phyloP scores from a whole-genome alignment of 208 protist species.

The Novymonas esmeraldas region DNA sequence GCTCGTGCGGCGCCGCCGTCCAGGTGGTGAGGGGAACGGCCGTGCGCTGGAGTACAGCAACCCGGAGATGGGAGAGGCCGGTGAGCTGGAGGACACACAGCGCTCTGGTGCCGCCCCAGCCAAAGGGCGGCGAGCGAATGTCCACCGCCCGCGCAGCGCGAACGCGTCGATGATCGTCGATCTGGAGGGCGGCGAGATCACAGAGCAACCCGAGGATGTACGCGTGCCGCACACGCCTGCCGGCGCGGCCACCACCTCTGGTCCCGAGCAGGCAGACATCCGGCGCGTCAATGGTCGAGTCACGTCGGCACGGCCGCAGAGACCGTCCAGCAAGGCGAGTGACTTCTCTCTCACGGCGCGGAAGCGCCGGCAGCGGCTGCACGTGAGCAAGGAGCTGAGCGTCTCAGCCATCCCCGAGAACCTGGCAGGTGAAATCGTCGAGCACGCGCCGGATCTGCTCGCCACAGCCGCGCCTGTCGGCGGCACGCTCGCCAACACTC shows the following conservation, averaged over 20 bases:
- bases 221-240: constrained; percentile 8
- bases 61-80: constrained; percentile 1
- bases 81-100: constrained; percentile 11
- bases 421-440: constrained; percentile 40
- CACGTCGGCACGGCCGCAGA: constrained; percentile 1
- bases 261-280: constrained; percentile 10
- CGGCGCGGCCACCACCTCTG: constrained; percentile 1
- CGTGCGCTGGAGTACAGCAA: constrained; percentile 1
- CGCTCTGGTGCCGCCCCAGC: background rate
- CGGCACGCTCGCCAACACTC: background rate
- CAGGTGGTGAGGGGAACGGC: constrained; percentile 3
- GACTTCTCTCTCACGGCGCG: constrained; percentile 3
- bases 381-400: constrained; percentile 39
- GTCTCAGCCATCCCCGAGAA: constrained; percentile 49
- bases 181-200: constrained; percentile 23
- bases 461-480: constrained; percentile 8
- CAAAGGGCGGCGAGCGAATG: constrained; percentile 16
- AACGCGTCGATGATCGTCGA: constrained; percentile 19
- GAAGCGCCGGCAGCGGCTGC: constrained; percentile 33
- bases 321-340: background rate
- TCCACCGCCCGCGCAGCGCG: constrained; percentile 8
- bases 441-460: constrained; percentile 29
- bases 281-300: constrained; percentile 1
- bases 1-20: constrained; percentile 16
- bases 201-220: constrained; percentile 14